Conservation (phyloP, 1,139 yeast species). For the Taphrina pruni region DNA sequence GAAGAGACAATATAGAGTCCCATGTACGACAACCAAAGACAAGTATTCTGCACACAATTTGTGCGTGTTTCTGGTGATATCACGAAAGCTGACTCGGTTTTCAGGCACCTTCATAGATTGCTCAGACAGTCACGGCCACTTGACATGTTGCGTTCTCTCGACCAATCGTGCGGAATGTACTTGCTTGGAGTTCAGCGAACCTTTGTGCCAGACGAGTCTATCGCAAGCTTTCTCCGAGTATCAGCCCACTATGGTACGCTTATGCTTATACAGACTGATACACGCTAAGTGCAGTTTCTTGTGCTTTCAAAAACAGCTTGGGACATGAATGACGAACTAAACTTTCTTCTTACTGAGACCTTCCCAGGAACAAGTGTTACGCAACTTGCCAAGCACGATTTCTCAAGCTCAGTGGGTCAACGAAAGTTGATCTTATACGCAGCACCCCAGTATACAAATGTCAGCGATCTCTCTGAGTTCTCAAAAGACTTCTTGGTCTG, state of each 20-base stretch:
- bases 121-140: background rate
- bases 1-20: background rate
- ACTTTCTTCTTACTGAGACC: constrained; percentile 48
- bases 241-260: constrained; percentile 51
- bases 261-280: background rate
- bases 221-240: constrained; percentile 55
- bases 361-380: constrained; percentile 48
- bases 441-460: background rate
- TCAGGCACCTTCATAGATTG: background rate
- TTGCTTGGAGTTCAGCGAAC: constrained; percentile 52
- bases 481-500: background rate
- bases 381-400: background rate
- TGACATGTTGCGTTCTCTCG: background rate
- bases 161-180: constrained; percentile 40
- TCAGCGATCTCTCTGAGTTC: background rate
- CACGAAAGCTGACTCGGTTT: no score
- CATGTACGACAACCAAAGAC: background rate
- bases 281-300: constrained; percentile 2
- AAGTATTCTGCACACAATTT: background rate
- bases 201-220: constrained; percentile 51
- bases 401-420: background rate
- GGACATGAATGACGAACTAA: constrained; percentile 44
- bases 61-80: background rate
- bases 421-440: background rate
- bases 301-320: constrained; percentile 52